Evolutionary conservation across 768 basidiomycete species (phyloP), one percentile per base, ranked within the genome.

Genomic region (Xanthoconium purpureum): DNA sequence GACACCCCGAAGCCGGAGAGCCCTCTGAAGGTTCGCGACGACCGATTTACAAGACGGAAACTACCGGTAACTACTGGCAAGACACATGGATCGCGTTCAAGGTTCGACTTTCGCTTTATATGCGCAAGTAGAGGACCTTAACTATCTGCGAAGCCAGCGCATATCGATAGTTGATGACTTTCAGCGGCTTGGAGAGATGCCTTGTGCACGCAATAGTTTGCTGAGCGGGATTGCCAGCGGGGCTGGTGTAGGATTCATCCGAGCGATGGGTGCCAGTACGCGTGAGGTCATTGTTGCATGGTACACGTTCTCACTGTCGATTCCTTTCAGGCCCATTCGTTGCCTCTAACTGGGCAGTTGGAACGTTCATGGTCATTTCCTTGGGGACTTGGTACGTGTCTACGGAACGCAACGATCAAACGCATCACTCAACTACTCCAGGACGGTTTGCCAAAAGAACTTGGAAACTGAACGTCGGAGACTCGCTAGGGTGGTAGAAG

Each of bases 151-250:
- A 76, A 76, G 75, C 64, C 71, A 81, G 80, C 78, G 75, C 66
- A 61, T 82, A 63, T 78, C 77, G 24, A 50, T 77, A 15, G 63
- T 62, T 54, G 76, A 82, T 60, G 88, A 88, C 69, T 73, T 84
- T 17, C 74, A 77, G 58, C 79, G 83, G 66, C 78, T 92, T 47
- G 77, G 78, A 49, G 82, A 89, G 62, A 78, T 91, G 12, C 91
- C 89, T 3, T 93, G 91, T 65, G 88, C 86, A 47, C 78, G 91
- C 37, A 87, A 81, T 57, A 87, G 87, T 66, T 72, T 93, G 37
- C 72, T 93, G 60, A 81, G 79, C 50, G 91, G 91, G 14, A 91
- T 93, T 62, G 87, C 84, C n/a, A 84, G 87, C 55, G 91, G 91
- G 14, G 79, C 78, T 1, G 91, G 89, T 2, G 80, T 93, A 52